phyloP scores from a whole-genome alignment of 805 yeast genomes.

The Kluyveromyces starmeri region DNA sequence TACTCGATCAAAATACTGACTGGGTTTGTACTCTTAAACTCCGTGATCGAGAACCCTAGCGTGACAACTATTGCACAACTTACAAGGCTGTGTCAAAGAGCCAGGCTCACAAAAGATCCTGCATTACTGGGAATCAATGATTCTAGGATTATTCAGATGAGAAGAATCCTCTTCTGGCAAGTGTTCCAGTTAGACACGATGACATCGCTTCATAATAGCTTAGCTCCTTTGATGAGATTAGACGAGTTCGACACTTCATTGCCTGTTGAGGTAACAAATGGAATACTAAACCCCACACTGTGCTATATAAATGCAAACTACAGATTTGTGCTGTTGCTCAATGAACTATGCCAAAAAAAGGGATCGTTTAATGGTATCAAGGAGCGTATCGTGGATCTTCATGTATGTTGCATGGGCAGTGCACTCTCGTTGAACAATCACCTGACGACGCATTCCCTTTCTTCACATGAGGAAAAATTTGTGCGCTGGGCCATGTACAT shows the following conservation, averaged over 20 bases:
- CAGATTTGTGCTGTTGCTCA: slow-evolving; percentile 41
- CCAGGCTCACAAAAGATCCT: slow-evolving; percentile 54
- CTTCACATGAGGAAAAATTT: slow-evolving; percentile 29
- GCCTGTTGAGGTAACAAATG: slow-evolving; percentile 38
- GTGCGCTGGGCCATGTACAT: slow-evolving; percentile 40
- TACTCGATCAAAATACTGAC: slow-evolving; percentile 33
- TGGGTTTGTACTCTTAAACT: slow-evolving; percentile 43
- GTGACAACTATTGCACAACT: slow-evolving; percentile 47
- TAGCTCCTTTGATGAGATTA: slow-evolving; percentile 43
- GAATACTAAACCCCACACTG: slow-evolving; percentile 35
- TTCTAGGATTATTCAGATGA: slow-evolving; percentile 39
- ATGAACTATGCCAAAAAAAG: slow-evolving; percentile 42
- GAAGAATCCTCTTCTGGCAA: slow-evolving; percentile 62
- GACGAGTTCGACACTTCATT: slow-evolving; percentile 50
- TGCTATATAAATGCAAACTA: slow-evolving; percentile 47
- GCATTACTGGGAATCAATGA: slow-evolving; percentile 40
- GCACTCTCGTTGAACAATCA: slow-evolving; percentile 34
- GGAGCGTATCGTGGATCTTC: slow-evolving; percentile 40
- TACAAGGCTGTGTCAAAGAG: slow-evolving; percentile 46
- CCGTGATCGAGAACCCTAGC: slow-evolving; percentile 47
- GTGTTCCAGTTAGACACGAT: slow-evolving; percentile 50
- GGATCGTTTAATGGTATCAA: slow-evolving; percentile 40
- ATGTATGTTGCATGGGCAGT: slow-evolving; percentile 41
- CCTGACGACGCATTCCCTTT: slow-evolving; percentile 24
- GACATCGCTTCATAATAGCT: slow-evolving; percentile 45